Evolutionary conservation across 2,329 filamentous ascomycete genomes (phyloP), one percentile per base, ranked within the genome.

Genomic region (Trichoderma lentiforme): DNA sequence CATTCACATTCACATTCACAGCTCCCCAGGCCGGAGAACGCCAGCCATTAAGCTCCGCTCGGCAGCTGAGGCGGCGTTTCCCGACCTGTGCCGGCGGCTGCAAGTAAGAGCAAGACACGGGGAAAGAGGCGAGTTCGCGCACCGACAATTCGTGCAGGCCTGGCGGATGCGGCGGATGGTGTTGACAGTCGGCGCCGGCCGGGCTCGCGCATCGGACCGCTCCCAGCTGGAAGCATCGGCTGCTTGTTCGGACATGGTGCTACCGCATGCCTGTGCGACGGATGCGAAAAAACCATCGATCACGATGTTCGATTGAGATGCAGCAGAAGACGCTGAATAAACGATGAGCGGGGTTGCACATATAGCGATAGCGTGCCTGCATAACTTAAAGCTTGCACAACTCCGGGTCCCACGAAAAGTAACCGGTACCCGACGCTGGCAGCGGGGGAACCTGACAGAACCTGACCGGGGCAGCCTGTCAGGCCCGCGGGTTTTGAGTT

Each of bases 101-200:
- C n/a, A 12, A 6, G n/a, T 43, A 8, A 18, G 0, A 0, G 7
- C 21, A 12, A 53, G 47, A 14, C 9, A 60, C 57, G 28, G 63
- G 26, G 28, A 21, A 32, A 53, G 21, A 34, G 34, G 66, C 26
- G 64, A 34, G 15, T 39, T 43, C 36, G 57, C 66, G 67, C 57
- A 70, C 67, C 67, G 67, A 24, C 67, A 70, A 32, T 70, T 70
- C 57, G 67, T 70, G 67, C 67, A 70, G 39, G 67, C 67, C 39
- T 70, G 67, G 57, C 67, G 67, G 67, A 70, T 70, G 39, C 67
- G 67, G 67, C 67, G 67, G 67, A 70, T 70, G 39, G 67, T 70
- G 67, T 70, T 70, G 67, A 70, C 57, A n/a, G 43, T 70, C 30
- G 67, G 67, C 39, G 67, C n/a, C 43, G 57, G 57, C 67, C 57